Conservation (phyloP, 208 protist species). For the Trypanosomatidae sp. region DNA sequence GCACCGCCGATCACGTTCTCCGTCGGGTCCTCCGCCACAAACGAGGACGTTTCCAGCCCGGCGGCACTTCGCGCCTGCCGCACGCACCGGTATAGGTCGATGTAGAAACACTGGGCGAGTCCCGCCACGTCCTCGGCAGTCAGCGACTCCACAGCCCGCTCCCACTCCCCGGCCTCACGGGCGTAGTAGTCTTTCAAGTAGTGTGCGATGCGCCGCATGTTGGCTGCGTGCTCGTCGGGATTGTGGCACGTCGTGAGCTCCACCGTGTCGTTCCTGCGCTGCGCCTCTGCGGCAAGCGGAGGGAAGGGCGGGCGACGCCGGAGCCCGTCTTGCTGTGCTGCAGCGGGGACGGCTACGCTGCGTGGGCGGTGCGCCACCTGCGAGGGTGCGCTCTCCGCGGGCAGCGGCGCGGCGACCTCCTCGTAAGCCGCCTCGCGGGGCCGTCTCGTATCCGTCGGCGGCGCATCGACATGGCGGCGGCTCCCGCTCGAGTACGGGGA, state of each 20-base stretch:
- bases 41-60: conserved; percentile 46
- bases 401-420: too few species aligned
- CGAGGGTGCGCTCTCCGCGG: too few species aligned
- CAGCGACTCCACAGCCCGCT: conserved; percentile 65
- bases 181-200: conserved; percentile 83
- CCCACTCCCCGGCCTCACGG: conserved; percentile 41
- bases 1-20: conserved; percentile 19
- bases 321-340: background rate
- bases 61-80: conserved; percentile 34
- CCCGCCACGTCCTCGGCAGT: conserved; percentile 60
- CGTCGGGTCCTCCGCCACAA: conserved; percentile 43
- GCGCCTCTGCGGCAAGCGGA: too few species aligned
- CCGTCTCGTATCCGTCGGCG: background rate
- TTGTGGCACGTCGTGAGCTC: conserved; percentile 1
- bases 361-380: background rate
- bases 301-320: background rate
- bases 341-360: background rate
- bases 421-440: conserved; percentile 16
- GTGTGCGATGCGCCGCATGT: conserved; percentile 38
- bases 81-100: conserved; percentile 69
- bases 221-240: conserved; percentile 32
- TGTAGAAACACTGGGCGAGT: conserved; percentile 77
- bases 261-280: too few species aligned
- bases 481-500: too few species aligned
- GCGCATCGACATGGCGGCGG: too few species aligned